A percentile compares a stretch with the other conserved stretches of the same genome.
These are phyloP conservation scores for Aspergillus jensenii DNA, from an alignment of 2,329 filamentous ascomycete species.

Conservation along the genomic window DNA sequence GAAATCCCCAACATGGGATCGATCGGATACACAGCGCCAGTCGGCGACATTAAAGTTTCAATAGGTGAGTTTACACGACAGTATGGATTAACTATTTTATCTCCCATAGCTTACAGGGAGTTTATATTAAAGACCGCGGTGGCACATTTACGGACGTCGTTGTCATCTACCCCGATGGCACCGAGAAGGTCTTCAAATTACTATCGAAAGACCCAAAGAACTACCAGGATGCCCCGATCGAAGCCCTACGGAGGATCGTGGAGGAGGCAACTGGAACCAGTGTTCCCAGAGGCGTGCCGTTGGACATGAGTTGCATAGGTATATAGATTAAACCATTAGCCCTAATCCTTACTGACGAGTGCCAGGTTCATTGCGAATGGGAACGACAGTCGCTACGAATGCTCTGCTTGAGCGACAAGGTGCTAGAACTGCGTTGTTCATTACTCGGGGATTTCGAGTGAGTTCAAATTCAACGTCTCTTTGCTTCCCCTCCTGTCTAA, in stretches of 20 bases:
- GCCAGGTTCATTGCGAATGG: constrained; percentile 69
- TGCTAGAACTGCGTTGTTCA: constrained; percentile 80
- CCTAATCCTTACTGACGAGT: no score
- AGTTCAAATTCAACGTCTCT: no score
- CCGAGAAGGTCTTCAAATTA: constrained; percentile 41
- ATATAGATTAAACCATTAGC: no score
- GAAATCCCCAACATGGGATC: no score
- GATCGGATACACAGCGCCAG: no score
- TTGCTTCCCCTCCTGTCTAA: no score
- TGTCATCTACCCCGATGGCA: constrained; percentile 35
- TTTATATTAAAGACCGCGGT: constrained; percentile 33
- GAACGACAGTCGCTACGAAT: constrained; percentile 90
- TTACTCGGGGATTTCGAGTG: constrained; percentile 75
- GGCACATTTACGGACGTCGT: constrained; percentile 44
- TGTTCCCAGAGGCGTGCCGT: constrained; percentile 35
- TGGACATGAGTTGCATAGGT: constrained; percentile 36
- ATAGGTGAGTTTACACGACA: no score
- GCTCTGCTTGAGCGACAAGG: constrained; percentile 86
- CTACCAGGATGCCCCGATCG: constrained; percentile 58
- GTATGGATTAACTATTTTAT: no score
- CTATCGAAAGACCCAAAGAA: constrained; percentile 41
- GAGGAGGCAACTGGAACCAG: constrained; percentile 38
- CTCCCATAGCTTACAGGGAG: no score
- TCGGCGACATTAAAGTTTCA: no score
- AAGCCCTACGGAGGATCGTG: constrained; percentile 76